Evolutionary conservation across 257 asterid genomes (phyloP), one percentile per base, ranked within the genome.

Genomic region (Forsythia suspensa): DNA sequence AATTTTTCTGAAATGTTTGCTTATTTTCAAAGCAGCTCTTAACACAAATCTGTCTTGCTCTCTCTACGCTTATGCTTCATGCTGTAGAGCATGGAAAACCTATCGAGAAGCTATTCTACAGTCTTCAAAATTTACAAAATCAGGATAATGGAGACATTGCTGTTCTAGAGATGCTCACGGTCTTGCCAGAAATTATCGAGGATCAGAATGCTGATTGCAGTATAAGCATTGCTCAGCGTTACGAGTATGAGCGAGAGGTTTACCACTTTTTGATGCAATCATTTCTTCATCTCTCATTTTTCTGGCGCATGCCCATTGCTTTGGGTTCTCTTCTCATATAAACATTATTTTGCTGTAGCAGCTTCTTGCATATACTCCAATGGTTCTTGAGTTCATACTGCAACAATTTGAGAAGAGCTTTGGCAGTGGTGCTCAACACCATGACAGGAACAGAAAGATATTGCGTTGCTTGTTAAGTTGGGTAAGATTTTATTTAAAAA

Each of bases 31-130:
- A 81, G 74, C 97, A 94, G 98, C 97, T 94, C 75, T 84, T 94
- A 76, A 94, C 98, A 42, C 98, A 94, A 91, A 88, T 94, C 29
- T 94, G 98, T 86, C 97, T 94, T 82, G 96, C 98, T 74, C 93
- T 92, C 80, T 88, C 96, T 66, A 84, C 91, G 55, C 93, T 94
- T 72, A 84, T 91, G 72, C 91, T 94, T 83, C 92, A 84, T 82
- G 95, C 96, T 41, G 94, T 83, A 61, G 98, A 91, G 86, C 90
- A 82, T 84, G 94, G 85, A 61, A 88, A 87, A 84, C 93, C 97
- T 15, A 74, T 90, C 4, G 95, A 90, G 89, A 91, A 91, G 86
- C 92, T 94, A 84, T 94, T 92, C 86, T 85, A 88, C 88, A 91
- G 92, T 84, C 90, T 94, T 76, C 96, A 87, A 84, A 89, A 82